Conservation (phyloP, 139 green algal genomes). For the Chlorella sp. region DNA sequence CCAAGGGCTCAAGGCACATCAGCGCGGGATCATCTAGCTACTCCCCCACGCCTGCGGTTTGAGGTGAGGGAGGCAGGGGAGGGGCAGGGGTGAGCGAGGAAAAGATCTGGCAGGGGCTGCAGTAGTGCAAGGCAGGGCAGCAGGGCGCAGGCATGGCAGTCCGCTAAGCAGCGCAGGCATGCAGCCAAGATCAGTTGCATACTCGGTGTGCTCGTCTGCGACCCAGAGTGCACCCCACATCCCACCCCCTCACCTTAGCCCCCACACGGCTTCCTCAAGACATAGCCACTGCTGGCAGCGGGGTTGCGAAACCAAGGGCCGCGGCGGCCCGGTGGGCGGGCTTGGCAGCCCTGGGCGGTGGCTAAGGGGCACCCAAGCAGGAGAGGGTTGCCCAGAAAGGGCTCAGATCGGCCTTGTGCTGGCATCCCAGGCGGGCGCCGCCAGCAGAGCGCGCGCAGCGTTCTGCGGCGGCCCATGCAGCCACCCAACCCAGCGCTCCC, state of each 20-base stretch:
- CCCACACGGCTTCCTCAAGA: not conserved
- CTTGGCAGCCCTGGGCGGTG: not conserved
- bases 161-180: no score
- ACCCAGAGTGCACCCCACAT: not conserved
- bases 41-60: slow-evolving; percentile 7
- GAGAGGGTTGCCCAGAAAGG: not conserved
- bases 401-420: slow-evolving; percentile 33
- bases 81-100: not conserved
- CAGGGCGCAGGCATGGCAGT: not conserved
- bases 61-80: not conserved
- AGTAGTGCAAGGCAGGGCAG: not conserved
- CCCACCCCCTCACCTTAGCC: slow-evolving; percentile 1
- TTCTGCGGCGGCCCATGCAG: not conserved
- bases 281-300: not conserved
- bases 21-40: slow-evolving; percentile 29
- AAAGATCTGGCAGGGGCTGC: not conserved
- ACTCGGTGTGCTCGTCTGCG: no score
- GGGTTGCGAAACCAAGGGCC: not conserved
- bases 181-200: no score
- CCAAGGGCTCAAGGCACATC: slow-evolving; percentile 20
- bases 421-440: slow-evolving; percentile 27
- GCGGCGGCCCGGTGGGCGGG: not conserved
- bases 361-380: not conserved
- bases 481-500: not conserved
- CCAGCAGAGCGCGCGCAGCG: not conserved